Base-by-base conservation (phyloP, 176 grass and related monocot genomes). In the Echinochloa phyllopogon region DNA sequence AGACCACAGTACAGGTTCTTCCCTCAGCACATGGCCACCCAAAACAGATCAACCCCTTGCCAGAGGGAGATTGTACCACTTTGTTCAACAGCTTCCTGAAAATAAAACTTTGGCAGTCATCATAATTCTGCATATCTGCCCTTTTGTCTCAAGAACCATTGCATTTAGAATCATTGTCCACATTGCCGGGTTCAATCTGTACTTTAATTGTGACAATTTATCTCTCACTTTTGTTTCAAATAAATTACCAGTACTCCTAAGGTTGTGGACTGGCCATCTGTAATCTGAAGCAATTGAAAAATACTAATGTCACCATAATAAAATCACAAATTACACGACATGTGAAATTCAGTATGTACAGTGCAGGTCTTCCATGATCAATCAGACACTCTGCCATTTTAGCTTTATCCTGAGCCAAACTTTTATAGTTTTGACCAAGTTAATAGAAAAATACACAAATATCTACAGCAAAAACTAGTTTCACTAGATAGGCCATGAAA, bases 11-110 rank as follows among this genome's bases (percentile, higher is more conserved):
- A 81, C 81, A 88, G 58, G 82, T 68, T 78, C 73, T 83, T 85
- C 72, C 27, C 74, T 74, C 83, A 83, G 78, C 86, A 84, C 90
- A 88, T 88, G 90, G 82, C 72, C 69, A 57, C 84, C 60, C 65
- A 84, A 76, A 91, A 77, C 44, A 86, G 78, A 89, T 87, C 86
- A 85, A 91, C 86, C 86, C 9, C 65, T 63, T 36, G 57, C 89
- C 65, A 85, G 65, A 82, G 65, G 59, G 85, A 68, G 56, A 82
- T 47, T 78, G 55, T 81, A 85, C 81, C 64, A 49, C 64, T 66
- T 77, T 78, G 16, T 86, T 71, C 51, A 52, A 48, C 65, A 72
- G 57, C 68, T 41, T 76, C 39, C 24, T 81, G 33, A 69, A 82
- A 88, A 66, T 49, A 83, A 70, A 81, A 36, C 43, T 63, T 69